These are phyloP conservation scores for Colletotrichum coccodes DNA, from an alignment of 2,329 filamentous ascomycete species.

Conservation along the genomic window DNA sequence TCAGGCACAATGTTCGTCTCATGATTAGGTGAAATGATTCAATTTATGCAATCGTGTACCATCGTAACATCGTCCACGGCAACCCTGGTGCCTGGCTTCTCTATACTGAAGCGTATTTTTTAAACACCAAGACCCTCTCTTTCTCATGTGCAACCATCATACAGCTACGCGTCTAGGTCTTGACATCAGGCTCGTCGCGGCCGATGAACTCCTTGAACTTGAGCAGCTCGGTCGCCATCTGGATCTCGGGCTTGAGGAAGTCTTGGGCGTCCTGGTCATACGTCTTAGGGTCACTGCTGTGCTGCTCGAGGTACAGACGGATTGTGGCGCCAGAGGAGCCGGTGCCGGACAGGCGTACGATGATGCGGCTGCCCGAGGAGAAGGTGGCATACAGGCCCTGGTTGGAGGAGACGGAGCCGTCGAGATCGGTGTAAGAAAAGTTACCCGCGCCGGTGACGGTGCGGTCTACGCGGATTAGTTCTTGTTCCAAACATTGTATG, in stretches of 20 bases:
- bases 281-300: conserved; percentile 82
- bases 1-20: neutral
- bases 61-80: conserved; percentile 31
- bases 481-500: neutral
- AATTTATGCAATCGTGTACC: conserved; percentile 33
- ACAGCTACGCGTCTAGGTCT: conserved; percentile 71
- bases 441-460: conserved; percentile 92
- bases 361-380: conserved; percentile 92
- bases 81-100: conserved; percentile 20
- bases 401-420: conserved; percentile 94
- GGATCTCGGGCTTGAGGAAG: conserved; percentile 90
- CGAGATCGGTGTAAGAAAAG: conserved; percentile 99
- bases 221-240: conserved; percentile 84
- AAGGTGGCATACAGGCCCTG: conserved; percentile 97
- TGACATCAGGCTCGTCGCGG: conserved; percentile 93
- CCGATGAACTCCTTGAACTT: conserved; percentile 95
- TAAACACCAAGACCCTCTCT: neutral
- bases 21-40: conserved; percentile 30
- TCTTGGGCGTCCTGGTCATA: conserved; percentile 89
- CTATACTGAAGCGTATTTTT: conserved; percentile 28
- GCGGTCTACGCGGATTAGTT: conserved; percentile 61
- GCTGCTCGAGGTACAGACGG: conserved; percentile 96
- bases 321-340: conserved; percentile 97
- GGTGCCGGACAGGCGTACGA: conserved; percentile 94
- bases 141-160: conserved; percentile 3